These are phyloP conservation scores for Trichoderma brevicompactum DNA, from an alignment of 2,329 filamentous ascomycete genomes.

Conservation along the genomic window DNA sequence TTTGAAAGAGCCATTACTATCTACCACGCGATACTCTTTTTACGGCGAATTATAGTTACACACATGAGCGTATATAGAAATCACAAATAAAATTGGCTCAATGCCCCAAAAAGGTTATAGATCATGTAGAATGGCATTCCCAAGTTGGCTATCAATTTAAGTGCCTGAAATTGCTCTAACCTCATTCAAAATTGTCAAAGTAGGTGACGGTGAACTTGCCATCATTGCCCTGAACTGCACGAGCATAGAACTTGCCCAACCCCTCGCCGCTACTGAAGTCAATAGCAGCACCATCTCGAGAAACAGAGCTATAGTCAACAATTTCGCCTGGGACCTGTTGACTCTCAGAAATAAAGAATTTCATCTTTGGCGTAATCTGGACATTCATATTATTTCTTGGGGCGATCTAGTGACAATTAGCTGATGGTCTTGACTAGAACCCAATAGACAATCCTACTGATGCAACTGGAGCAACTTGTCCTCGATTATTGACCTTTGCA, in stretches of 20 bases:
- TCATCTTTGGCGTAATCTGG: slow-evolving; percentile 23
- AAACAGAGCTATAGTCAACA: slow-evolving; percentile 10
- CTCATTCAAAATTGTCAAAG: neutral
- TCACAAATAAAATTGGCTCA: too few relatives aligned
- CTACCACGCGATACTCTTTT: too few relatives aligned
- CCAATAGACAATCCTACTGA: neutral
- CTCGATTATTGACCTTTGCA: slow-evolving; percentile 24
- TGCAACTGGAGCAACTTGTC: slow-evolving; percentile 24
- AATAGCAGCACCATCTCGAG: slow-evolving; percentile 9
- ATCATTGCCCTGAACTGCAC: slow-evolving; percentile 1
- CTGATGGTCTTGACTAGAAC: neutral
- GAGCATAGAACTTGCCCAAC: slow-evolving; percentile 19
- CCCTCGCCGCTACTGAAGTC: slow-evolving; percentile 23
- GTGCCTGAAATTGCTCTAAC: too few relatives aligned
- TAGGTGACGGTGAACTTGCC: slow-evolving; percentile 17
- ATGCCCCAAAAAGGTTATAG: too few relatives aligned
- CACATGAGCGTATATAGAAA: too few relatives aligned
- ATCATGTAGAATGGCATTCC: too few relatives aligned
- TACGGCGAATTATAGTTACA: too few relatives aligned
- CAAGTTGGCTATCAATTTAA: too few relatives aligned
- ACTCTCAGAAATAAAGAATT: slow-evolving; percentile 22
- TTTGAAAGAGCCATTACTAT: too few relatives aligned
- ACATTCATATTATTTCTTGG: slow-evolving; percentile 17
- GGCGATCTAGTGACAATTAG: slow-evolving; percentile 21
- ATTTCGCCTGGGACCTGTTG: slow-evolving; percentile 22